Percentiles rank a stretch among this genome's conserved stretches.
These are phyloP conservation scores for Trichoderma hamatum DNA, from an alignment of 2,329 filamentous ascomycete genomes.

Conservation along the genomic window DNA sequence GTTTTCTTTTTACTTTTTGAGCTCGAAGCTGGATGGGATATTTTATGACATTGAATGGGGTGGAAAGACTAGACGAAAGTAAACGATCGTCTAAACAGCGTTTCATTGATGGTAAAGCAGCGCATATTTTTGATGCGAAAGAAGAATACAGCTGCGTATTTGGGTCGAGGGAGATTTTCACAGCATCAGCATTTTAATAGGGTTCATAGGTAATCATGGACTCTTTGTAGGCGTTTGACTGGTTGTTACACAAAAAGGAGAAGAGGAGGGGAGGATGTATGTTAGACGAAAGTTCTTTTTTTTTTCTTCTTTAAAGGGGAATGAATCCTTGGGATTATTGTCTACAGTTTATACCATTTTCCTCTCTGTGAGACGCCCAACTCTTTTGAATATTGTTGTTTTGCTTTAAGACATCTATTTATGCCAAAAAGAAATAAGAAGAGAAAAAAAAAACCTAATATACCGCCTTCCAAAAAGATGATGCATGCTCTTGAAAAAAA, in stretches of 20 bases:
- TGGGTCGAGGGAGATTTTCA: not conserved
- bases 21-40: conserved; percentile 4
- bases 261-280: not conserved
- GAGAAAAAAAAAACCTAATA: not conserved
- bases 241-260: conserved; percentile 1
- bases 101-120: conserved; percentile 1
- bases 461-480: not conserved
- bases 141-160: not conserved
- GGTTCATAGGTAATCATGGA: conserved; percentile 7
- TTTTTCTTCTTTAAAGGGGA: conserved; percentile 8
- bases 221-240: conserved; percentile 19
- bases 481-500: conserved; percentile 12
- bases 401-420: conserved; percentile 19
- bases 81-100: conserved; percentile 13
- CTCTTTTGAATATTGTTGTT: not conserved
- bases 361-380: not conserved
- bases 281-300: conserved; percentile 12
- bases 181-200: conserved; percentile 14
- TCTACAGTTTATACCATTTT: not conserved
- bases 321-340: not conserved
- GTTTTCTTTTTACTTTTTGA: not conserved
- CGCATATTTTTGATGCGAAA: not conserved
- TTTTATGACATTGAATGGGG: not conserved
- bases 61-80: not conserved
- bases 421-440: conserved; percentile 12